Base-by-base conservation (phyloP, 805 yeast genomes). In the Kodamaea hsintzibuensis region DNA sequence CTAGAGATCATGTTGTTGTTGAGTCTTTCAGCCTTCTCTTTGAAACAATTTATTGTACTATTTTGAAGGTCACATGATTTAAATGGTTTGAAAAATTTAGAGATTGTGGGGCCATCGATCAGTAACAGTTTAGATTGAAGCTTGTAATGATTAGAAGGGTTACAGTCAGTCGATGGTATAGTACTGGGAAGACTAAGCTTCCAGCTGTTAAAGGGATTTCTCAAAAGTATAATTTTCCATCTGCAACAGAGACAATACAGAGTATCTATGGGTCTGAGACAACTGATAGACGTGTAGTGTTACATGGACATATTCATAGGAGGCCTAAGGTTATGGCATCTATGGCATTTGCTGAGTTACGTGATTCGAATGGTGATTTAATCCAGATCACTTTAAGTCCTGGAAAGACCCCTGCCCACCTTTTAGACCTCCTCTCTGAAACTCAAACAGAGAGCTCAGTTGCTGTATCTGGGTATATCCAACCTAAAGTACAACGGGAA, bases 281-380 rank as follows among this genome's bases (percentile, higher is more conserved):
- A 17, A 40, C 13, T 22, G 14, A 47, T 17, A 42, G 40, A 47
- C 54, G 55, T 12, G 80, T 87, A 1, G 75, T 79, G 0, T 59
- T 93, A 7, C 83, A 89, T 57, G 98, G 99, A 0, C 95, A 97
- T 91, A 80, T 93, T 14, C 84, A 90, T 62, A 76, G 81, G 18
- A 85, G 86, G 58, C 95, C 97, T 0, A 79, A 86, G 51, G 82
- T 83, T 51, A 73, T 89, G 51, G 85, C 93, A 2, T 84, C 83
- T 50, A 73, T 89, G 48, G 78, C 82, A 1, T 93, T 95, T 74
- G 95, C 88, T 1, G 82, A 80, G 25, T 70, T 93, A 12, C 77
- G 98, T 57, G 98, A 92, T 65, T 64, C 75, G 33, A 74, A 82
- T 42, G 97, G 97, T 0, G 82, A 85, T 47, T 58, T 70, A 7